Evolutionary conservation across 805 yeast genomes (phyloP), one percentile per base, ranked within the genome.

Genomic region (Saccharomycopsis babjevae): DNA sequence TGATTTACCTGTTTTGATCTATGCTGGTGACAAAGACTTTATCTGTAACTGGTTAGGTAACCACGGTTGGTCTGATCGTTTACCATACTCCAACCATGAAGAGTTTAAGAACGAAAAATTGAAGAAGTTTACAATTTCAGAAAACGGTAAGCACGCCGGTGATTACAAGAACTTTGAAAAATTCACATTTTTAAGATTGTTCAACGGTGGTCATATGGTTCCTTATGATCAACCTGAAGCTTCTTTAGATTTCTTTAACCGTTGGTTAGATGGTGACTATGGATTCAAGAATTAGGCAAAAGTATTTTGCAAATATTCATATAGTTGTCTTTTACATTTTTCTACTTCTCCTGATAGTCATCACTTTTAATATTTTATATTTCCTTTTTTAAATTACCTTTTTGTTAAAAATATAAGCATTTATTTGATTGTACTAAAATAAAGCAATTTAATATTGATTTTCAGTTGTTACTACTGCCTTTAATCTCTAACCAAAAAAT

Each of bases 41-140:
- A 89, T 90, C 69, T 90, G 97, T 75, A 90, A 90, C 76, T 90
- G 97, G 94, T 78, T 90, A 66, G 97, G 97, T 66, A 88, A 89
- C 74, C 83, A 82, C 66, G 94, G 88, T 15, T 89, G 96, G 94
- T 75, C 91, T 16, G 79, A 86, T 69, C 77, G 73, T 64, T 76
- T 89, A 64, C 81, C 78, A 64, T 89, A 94, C 93, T 72, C 79
- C 42, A 81, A 84, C 50, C 74, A 77, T 38, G 77, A 74, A 3
- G 71, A 77, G 55, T 88, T 80, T 69, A 72, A 74, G 50, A 67
- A 68, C 16, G 75, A 73, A 60, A 75, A 77, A 40, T 65, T 77
- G 63, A 72, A 69, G 63, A 72, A 76, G 54, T 84, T 81, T 42
- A 15, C 32, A 16, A 68, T 71, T 34, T 61, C 70, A 22, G 65